Evolutionary conservation across 2,329 filamentous ascomycete genomes (phyloP).

Genomic region (Xenosphaeropsis pyriputrescens): DNA sequence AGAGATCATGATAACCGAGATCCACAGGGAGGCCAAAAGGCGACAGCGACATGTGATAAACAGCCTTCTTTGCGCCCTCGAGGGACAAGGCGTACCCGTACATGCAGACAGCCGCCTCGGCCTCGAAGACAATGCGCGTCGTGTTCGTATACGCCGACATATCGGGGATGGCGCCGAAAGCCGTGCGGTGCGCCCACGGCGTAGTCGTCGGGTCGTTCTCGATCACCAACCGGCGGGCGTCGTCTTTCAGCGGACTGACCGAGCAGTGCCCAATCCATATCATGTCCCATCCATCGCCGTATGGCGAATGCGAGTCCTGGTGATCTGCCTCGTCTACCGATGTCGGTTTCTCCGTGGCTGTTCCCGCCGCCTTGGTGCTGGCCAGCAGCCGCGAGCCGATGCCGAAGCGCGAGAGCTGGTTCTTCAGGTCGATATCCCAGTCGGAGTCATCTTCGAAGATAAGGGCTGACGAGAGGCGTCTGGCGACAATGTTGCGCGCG

Average conservation of each 20-base stretch:
- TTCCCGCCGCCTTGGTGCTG: background rate
- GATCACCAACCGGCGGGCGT: no score
- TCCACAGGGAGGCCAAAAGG: no score
- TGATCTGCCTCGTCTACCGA: background rate
- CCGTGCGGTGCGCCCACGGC: no score
- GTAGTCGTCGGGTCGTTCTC: no score
- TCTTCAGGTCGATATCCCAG: background rate
- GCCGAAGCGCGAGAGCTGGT: constrained; percentile 2
- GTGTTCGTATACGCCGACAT: no score
- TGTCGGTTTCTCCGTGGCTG: background rate
- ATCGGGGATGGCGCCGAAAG: no score
- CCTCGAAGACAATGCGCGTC: no score
- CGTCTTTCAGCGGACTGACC: background rate
- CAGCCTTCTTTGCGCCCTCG: background rate
- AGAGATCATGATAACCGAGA: no score
- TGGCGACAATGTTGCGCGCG: constrained; percentile 20
- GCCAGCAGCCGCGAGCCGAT: constrained; percentile 13
- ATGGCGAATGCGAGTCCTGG: constrained; percentile 20
- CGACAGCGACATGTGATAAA: background rate
- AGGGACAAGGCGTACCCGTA: background rate
- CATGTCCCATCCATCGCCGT: constrained; percentile 35
- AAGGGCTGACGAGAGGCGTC: constrained; percentile 14
- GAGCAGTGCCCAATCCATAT: constrained; percentile 34
- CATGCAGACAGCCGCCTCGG: background rate
- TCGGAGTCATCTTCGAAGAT: background rate